Percentiles rank a stretch among this genome's conserved stretches.
phyloP scores from a whole-genome alignment of 139 green algal species.

The Closterium sp. region DNA sequence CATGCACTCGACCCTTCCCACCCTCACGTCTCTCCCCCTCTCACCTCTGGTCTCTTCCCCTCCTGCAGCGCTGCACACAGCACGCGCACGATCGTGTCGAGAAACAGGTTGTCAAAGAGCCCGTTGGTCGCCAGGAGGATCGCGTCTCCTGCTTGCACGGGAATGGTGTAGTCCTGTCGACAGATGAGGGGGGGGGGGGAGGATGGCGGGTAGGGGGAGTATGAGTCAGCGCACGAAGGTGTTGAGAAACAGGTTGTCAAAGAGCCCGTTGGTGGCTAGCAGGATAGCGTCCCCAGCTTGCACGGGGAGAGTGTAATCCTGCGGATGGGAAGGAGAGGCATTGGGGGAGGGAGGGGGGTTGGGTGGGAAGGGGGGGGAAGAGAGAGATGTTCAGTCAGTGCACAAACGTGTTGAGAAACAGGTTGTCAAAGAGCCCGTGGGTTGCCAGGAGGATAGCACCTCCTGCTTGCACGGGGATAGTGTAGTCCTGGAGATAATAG shows the following conservation, averaged over 20 bases:
- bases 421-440: not conserved
- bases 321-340: too few relatives aligned
- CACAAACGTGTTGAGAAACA: too few relatives aligned
- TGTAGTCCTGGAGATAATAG: too few relatives aligned
- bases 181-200: not conserved
- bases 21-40: not conserved
- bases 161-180: not conserved
- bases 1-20: too few relatives aligned
- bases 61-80: not conserved
- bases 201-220: not conserved
- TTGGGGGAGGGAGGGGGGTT: too few relatives aligned
- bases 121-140: not conserved
- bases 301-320: too few relatives aligned
- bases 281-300: too few relatives aligned
- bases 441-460: not conserved
- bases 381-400: too few relatives aligned
- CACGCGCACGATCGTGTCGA: not conserved
- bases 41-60: not conserved
- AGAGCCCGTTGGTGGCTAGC: too few relatives aligned
- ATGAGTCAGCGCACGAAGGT: not conserved
- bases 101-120: not conserved
- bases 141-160: not conserved
- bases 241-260: too few relatives aligned
- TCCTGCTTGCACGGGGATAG: not conserved
- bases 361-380: too few relatives aligned